Conservation (phyloP, 495 filamentous ascomycete species). For the Glonium stellatum region DNA sequence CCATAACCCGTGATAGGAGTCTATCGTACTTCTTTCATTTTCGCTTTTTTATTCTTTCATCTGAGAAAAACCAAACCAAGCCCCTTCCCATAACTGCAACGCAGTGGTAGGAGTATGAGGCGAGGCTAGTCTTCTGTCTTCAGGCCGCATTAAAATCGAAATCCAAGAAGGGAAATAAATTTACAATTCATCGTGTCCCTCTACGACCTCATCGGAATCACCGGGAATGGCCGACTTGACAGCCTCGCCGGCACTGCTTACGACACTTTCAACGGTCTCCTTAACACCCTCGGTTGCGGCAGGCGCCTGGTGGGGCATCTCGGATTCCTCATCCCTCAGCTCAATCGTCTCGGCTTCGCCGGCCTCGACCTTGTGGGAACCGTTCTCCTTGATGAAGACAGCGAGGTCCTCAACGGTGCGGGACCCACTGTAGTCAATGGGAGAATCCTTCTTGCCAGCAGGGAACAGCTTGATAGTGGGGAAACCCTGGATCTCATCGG, state of each 20-base stretch:
- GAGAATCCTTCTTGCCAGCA: conserved; percentile 76
- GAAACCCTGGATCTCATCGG: conserved; percentile 95
- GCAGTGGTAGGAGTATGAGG: no score
- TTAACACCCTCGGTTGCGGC: conserved; percentile 42
- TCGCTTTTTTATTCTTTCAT: no score
- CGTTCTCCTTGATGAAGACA: conserved; percentile 90
- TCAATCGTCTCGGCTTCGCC: conserved; percentile 45
- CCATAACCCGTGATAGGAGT: no score
- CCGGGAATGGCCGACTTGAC: conserved; percentile 11
- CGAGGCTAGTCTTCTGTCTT: no score
- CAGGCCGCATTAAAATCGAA: no score
- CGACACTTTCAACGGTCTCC: conserved; percentile 31
- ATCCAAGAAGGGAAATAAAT: conserved; percentile 13
- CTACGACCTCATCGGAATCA: conserved; percentile 5
- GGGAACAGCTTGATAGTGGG: conserved; percentile 98
- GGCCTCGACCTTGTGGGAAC: conserved; percentile 73
- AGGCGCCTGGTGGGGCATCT: conserved; percentile 40
- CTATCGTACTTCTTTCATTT: no score
- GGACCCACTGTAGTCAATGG: conserved; percentile 79
- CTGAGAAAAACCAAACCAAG: no score
- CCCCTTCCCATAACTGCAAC: no score
- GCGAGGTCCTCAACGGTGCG: conserved; percentile 92
- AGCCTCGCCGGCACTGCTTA: conserved; percentile 21
- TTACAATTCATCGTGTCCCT: conserved; percentile 62
- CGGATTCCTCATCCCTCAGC: conserved; percentile 39